These are phyloP conservation scores for Saussurea involucrata DNA, from an alignment of 129 eudicot genomes.

Conservation along the genomic window DNA sequence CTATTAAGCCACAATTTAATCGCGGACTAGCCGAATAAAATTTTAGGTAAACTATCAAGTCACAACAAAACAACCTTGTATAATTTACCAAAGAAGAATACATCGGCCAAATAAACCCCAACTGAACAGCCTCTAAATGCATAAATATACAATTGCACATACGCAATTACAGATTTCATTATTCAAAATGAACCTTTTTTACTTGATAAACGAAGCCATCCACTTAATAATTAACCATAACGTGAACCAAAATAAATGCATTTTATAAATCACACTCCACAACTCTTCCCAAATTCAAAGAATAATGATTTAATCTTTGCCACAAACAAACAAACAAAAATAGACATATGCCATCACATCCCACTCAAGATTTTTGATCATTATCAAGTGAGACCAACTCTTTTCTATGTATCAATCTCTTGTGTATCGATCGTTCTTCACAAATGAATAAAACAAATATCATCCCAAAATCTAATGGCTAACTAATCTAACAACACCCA, in stretches of 20 bases:
- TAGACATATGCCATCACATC: background rate
- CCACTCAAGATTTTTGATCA: background rate
- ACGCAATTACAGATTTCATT: background rate
- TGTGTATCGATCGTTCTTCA: background rate
- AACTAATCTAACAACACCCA: constrained; percentile 2
- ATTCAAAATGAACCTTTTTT: background rate
- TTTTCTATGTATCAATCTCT: background rate
- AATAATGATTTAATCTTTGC: background rate
- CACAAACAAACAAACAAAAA: background rate
- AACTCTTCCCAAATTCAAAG: background rate
- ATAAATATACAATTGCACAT: background rate
- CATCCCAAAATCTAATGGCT: background rate
- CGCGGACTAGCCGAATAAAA: too few relatives aligned
- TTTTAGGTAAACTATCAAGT: too few relatives aligned
- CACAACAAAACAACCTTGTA: too few relatives aligned
- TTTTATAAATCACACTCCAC: background rate
- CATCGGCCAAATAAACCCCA: too few relatives aligned
- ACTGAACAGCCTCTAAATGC: background rate
- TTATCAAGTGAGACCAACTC: background rate
- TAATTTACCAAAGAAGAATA: too few relatives aligned
- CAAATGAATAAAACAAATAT: background rate
- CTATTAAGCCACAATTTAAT: too few relatives aligned
- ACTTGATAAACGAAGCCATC: too few relatives aligned
- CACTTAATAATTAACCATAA: background rate
- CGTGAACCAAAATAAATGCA: background rate